Evolutionary conservation across 345 rosid genomes (phyloP).

Genomic region (Schrenkiella parvula): DNA sequence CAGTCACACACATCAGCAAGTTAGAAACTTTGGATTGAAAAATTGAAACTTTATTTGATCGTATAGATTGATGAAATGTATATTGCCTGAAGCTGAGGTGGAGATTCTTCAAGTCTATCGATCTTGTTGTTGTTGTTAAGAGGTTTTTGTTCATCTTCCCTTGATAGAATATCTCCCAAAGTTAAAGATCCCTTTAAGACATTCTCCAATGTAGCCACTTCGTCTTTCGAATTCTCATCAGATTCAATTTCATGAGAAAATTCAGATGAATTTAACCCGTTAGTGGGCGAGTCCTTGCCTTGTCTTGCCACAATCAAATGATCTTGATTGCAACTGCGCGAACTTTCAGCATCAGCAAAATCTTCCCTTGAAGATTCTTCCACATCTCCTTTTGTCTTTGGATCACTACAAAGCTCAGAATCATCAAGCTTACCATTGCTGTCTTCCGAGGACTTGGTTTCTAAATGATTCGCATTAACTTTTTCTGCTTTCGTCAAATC

Average conservation of each 20-base stretch:
- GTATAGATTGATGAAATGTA: neutral
- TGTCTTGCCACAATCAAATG: conserved; percentile 14
- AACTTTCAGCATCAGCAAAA: conserved; percentile 23
- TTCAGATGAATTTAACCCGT: conserved; percentile 6
- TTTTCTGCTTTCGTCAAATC: conserved; percentile 11
- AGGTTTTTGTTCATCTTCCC: conserved; percentile 20
- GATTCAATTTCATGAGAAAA: conserved; percentile 23
- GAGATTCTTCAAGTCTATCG: conserved; percentile 30
- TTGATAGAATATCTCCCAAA: conserved; percentile 45
- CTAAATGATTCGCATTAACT: neutral
- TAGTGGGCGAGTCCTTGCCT: neutral
- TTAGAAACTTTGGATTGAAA: neutral
- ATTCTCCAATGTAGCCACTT: conserved; percentile 12
- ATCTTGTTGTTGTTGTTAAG: neutral
- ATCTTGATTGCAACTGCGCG: conserved; percentile 10
- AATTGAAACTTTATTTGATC: neutral
- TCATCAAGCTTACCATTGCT: neutral
- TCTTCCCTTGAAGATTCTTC: conserved; percentile 30
- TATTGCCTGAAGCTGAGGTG: conserved; percentile 15
- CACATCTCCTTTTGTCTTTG: neutral
- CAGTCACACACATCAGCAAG: neutral
- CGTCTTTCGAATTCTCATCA: conserved; percentile 12
- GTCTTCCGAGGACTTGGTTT: conserved; percentile 15
- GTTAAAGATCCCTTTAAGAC: conserved; percentile 29
- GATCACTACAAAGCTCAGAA: conserved; percentile 10